Base-by-base conservation (phyloP, 345 rosid species). In the Heritiera littoralis region DNA sequence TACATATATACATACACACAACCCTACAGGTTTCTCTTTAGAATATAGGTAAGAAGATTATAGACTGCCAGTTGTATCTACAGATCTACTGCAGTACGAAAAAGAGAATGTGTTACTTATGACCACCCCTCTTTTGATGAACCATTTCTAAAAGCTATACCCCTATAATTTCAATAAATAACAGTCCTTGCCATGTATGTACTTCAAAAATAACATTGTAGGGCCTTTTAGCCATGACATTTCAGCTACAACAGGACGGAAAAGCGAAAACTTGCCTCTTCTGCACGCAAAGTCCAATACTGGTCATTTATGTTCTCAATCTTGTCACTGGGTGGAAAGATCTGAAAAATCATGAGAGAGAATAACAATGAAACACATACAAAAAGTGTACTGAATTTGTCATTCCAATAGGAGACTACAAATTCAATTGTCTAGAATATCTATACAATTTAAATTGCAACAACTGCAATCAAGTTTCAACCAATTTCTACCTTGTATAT, bases 241-340 rank as follows among this genome's bases (percentile, higher is more conserved):
- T 60, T 60, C 65, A 60, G 74, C 28, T 10, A 65, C 30, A 63
- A 30, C 6, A 40, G 20, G 2, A 43, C 9, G 70, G 61, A 32
- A 79, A 79, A 80, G 66, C 12, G 30, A 40, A 20, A 56, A 84
- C 81, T 79, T 85, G 82, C 99, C 99, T 95, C 99, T 80, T 95
- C 99, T 76, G 97, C 98, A 14, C 99, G 94, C 63, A 95, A 80
- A 40, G 98, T 95, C 99, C 99, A 95, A 83, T 93, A 95, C 83
- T 95, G 97, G 81, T 95, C 99, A 89, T 95, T 93, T 78, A 95
- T 95, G 78, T 92, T 95, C 88, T 95, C 99, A 71, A 95, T 95
- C 85, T 83, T 92, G 83, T 95, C 99, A 85, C 80, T 82, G 38
- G 89, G 84, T 23, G 97, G 89, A 85, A 93, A 95, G 68, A 90